Percentiles rank a stretch among this genome's conserved stretches.
Evolutionary conservation across 768 basidiomycete genomes (phyloP).

Genomic region (Kwoniella europaea): DNA sequence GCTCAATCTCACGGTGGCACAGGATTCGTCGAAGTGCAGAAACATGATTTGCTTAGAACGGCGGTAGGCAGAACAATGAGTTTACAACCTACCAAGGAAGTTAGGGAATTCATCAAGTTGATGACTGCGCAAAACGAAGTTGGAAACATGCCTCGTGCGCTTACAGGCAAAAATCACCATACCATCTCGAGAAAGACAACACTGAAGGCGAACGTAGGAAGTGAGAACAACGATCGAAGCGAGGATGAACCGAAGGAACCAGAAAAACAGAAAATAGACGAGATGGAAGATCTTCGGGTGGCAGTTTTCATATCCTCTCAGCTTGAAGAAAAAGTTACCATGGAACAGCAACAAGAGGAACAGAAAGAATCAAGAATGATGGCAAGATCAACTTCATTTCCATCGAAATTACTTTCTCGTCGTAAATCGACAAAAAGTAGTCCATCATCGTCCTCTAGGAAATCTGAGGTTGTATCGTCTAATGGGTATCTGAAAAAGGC

Average conservation of each 20-base stretch:
- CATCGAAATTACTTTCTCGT: slow-evolving; percentile 25
- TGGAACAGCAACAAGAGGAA: not conserved
- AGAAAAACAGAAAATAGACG: not conserved
- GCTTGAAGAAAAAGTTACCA: not conserved
- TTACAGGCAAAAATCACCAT: no score
- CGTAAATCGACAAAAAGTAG: slow-evolving; percentile 15
- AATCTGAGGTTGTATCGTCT: slow-evolving; percentile 21
- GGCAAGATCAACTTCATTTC: slow-evolving; percentile 28
- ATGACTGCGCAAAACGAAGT: slow-evolving; percentile 18
- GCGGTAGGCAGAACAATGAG: slow-evolving; percentile 39
- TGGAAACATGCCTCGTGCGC: not conserved
- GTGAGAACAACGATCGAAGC: not conserved
- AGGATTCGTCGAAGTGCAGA: slow-evolving; percentile 17
- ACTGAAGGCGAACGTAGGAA: no score
- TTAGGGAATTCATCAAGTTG: slow-evolving; percentile 17
- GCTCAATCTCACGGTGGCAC: slow-evolving; percentile 16
- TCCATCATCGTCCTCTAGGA: not conserved
- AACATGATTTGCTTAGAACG: slow-evolving; percentile 29
- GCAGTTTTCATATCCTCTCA: slow-evolving; percentile 16
- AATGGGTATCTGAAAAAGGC: slow-evolving; percentile 25
- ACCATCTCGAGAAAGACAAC: no score
- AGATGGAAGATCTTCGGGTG: slow-evolving; percentile 16
- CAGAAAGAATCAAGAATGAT: not conserved
- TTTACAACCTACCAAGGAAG: slow-evolving; percentile 31
- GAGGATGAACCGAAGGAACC: not conserved